phyloP scores from a whole-genome alignment of 116 monocot genomes.

The Thalassia testudinum region DNA sequence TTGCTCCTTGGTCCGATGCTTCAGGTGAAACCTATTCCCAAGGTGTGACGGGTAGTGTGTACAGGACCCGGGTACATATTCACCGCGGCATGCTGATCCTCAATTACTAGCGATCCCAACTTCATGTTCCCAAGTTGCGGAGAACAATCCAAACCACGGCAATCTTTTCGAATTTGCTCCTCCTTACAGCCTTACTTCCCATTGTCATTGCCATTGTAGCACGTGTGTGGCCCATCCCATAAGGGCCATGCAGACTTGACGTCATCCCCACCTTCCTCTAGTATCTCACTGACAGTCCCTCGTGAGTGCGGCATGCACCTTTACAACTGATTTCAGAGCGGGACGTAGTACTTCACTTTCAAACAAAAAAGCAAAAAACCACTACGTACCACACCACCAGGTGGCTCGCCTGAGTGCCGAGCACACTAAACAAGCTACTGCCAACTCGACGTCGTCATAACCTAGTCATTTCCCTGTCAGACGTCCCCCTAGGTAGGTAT shows the following conservation, averaged over 20 bases:
- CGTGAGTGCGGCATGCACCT: conserved; percentile 9
- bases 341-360: conserved; percentile 5
- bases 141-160: no score
- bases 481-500: background rate
- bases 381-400: conserved; percentile 8
- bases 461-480: background rate
- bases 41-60: background rate
- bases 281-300: no score
- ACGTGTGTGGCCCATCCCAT: conserved; percentile 12
- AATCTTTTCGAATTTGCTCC: background rate
- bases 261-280: no score
- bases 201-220: background rate
- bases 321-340: conserved; percentile 6
- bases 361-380: no score
- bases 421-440: background rate
- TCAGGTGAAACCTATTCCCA: no score
- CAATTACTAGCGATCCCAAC: conserved; percentile 14
- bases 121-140: no score
- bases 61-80: conserved; percentile 11
- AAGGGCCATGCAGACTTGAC: conserved; percentile 17
- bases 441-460: background rate
- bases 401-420: conserved; percentile 13
- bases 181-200: background rate
- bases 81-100: conserved; percentile 16
- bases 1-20: no score